Conservation (phyloP, 495 filamentous ascomycete genomes). For the Sphaerosporella brunnea region DNA sequence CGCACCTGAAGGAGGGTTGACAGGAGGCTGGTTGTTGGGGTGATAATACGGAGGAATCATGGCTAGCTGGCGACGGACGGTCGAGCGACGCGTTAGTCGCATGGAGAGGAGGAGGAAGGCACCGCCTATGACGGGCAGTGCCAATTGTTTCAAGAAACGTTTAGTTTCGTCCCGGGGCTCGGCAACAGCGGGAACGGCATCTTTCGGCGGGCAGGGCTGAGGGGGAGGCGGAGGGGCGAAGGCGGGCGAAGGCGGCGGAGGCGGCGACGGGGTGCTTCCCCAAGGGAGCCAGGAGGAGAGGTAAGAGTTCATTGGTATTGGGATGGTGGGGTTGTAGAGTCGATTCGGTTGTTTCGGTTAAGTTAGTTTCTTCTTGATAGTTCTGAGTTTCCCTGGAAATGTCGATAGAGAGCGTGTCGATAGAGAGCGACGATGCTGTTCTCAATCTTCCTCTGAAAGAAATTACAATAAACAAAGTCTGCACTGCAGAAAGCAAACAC, state of each 20-base stretch:
- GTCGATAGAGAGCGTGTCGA: no score
- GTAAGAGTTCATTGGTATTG: background rate
- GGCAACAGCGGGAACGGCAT: background rate
- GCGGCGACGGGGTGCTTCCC: slow-evolving; percentile 1
- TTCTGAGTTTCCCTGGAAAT: no score
- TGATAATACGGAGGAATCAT: slow-evolving; percentile 38
- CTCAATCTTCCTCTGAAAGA: no score
- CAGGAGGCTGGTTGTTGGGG: slow-evolving; percentile 22
- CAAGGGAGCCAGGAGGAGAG: slow-evolving; percentile 9
- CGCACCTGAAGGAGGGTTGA: slow-evolving; percentile 30
- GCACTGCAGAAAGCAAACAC: no score
- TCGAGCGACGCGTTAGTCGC: slow-evolving; percentile 41
- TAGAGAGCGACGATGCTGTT: no score
- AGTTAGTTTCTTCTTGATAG: no score
- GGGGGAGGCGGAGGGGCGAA: slow-evolving; percentile 23
- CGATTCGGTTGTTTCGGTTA: no score
- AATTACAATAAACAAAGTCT: no score
- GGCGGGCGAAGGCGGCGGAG: background rate
- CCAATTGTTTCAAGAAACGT: slow-evolving; percentile 18
- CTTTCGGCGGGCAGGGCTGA: slow-evolving; percentile 4
- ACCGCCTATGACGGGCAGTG: slow-evolving; percentile 41
- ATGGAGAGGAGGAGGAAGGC: slow-evolving; percentile 44
- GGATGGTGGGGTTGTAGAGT: no score
- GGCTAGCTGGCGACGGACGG: slow-evolving; percentile 30
- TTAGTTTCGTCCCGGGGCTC: slow-evolving; percentile 8